Evolutionary conservation across 192 early-diverging fungal genomes (phyloP).

Genomic region (Backusella macrospora): DNA sequence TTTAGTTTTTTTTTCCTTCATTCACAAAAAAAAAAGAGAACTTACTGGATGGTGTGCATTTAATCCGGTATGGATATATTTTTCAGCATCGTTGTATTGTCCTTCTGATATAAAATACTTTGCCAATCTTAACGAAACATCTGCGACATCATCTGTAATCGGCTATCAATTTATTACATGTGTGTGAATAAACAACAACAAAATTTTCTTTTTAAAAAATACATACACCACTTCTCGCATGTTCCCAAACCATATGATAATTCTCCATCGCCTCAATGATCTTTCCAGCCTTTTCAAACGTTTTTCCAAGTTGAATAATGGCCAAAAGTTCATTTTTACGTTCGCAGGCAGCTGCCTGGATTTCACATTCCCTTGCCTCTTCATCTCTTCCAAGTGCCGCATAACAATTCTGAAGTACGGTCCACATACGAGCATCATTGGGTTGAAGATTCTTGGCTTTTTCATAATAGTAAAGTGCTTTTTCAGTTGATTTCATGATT

Average conservation of each 20-base stretch:
- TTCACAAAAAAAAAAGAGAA: not conserved
- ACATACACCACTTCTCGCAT: conserved; percentile 27
- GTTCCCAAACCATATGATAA: conserved; percentile 49
- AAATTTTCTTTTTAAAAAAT: not conserved
- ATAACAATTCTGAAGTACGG: conserved; percentile 73
- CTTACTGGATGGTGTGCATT: conserved; percentile 38
- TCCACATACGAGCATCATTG: conserved; percentile 89
- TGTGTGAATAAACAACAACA: not conserved
- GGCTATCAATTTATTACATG: not conserved
- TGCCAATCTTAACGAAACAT: conserved; percentile 26
- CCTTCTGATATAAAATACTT: conserved; percentile 37
- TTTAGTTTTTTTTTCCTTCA: too few relatives aligned
- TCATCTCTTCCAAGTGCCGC: conserved; percentile 40
- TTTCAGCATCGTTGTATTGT: conserved; percentile 45
- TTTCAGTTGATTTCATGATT: conserved; percentile 78
- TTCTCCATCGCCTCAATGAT: conserved; percentile 58
- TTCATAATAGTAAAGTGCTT: conserved; percentile 83
- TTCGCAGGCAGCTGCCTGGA: conserved; percentile 63
- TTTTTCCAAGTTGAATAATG: conserved; percentile 56
- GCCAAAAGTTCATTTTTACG: conserved; percentile 50
- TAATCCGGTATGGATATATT: conserved; percentile 38
- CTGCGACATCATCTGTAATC: conserved; percentile 31
- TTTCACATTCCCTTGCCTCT: conserved; percentile 76
- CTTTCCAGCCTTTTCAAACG: conserved; percentile 62
- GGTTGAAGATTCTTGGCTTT: conserved; percentile 73